Evolutionary conservation across 495 filamentous ascomycete species (phyloP).

Genomic region (Daldinia bambusicola): DNA sequence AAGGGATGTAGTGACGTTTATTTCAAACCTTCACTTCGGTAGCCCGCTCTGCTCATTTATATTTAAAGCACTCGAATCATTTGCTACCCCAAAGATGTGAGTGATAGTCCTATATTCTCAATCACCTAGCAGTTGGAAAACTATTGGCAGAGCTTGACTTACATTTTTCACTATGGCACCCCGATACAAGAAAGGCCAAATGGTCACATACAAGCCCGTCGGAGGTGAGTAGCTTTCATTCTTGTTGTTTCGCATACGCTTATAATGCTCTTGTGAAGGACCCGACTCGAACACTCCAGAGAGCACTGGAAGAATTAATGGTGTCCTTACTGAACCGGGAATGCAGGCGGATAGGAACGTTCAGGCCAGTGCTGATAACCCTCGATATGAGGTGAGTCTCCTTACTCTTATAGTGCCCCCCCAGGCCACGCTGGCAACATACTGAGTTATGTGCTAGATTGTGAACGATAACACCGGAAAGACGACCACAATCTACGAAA

Average conservation of each 20-base stretch:
- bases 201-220: slow-evolving; percentile 51
- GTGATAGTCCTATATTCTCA: too few species aligned
- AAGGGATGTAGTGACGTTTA: slow-evolving; percentile 30
- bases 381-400: slow-evolving; percentile 52
- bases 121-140: too few species aligned
- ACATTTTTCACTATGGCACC: slow-evolving; percentile 26
- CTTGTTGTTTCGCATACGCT: slow-evolving; percentile 4
- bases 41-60: neutral
- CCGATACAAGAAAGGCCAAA: slow-evolving; percentile 45
- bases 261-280: slow-evolving; percentile 36
- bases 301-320: slow-evolving; percentile 48
- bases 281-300: slow-evolving; percentile 54
- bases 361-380: slow-evolving; percentile 49
- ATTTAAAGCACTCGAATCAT: slow-evolving; percentile 20
- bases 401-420: neutral
- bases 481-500: slow-evolving; percentile 50
- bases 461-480: slow-evolving; percentile 54
- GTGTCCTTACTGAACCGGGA: slow-evolving; percentile 52
- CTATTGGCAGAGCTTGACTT: neutral
- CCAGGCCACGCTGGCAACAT: neutral
- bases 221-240: slow-evolving; percentile 40
- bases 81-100: neutral
- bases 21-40: slow-evolving; percentile 16
- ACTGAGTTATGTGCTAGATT: slow-evolving; percentile 41
- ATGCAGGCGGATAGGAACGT: slow-evolving; percentile 51